A percentile compares a stretch with the other conserved stretches of the same genome.
Conservation (phyloP, 768 basidiomycete species). For the Panaeolus papilionaceus region DNA sequence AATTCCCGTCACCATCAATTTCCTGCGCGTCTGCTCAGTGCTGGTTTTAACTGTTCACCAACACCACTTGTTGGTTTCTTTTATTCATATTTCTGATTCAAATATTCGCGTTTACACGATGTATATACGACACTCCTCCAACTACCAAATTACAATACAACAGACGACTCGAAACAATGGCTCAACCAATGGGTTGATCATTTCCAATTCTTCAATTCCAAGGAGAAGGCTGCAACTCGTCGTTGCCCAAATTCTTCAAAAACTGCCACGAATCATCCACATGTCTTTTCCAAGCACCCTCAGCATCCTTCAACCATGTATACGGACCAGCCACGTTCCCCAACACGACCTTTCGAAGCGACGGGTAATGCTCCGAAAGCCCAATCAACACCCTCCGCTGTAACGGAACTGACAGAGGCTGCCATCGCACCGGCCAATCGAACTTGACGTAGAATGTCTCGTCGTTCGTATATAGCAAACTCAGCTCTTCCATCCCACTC, state of each 20-base stretch:
- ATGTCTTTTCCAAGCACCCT: neutral
- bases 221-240: constrained; percentile 7
- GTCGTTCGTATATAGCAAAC: constrained; percentile 8
- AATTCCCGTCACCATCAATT: constrained; percentile 12
- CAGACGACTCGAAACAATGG: neutral
- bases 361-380: constrained; percentile 3
- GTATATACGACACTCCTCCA: neutral
- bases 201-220: neutral
- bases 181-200: neutral
- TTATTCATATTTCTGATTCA: neutral
- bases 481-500: neutral
- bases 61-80: too few species aligned
- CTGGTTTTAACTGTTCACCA: too few species aligned
- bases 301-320: constrained; percentile 2
- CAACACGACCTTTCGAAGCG: constrained; percentile 7
- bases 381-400: constrained; percentile 4
- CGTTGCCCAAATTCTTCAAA: constrained; percentile 9
- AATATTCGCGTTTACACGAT: neutral
- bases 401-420: constrained; percentile 1
- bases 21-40: neutral
- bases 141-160: neutral
- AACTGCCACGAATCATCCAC: constrained; percentile 9
- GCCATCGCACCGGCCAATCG: constrained; percentile 4
- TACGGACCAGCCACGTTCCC: constrained; percentile 9
- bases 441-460: constrained; percentile 1